Evolutionary conservation across 305 asterid genomes (phyloP), one percentile per base, ranked within the genome.

Genomic region (Ilex paraguariensis): DNA sequence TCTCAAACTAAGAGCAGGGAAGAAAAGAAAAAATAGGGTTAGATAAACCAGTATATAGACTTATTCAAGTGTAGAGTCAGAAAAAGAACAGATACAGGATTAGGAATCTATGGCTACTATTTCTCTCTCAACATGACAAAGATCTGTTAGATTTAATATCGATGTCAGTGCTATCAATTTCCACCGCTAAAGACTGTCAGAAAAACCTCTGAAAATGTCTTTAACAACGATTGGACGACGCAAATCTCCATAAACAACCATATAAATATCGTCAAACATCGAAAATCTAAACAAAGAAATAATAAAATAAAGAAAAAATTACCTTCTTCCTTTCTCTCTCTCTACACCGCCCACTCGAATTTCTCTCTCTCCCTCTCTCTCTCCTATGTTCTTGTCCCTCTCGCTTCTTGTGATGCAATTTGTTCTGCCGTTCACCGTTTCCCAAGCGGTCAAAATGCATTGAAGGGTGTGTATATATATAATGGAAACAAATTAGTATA

Each of bases 91-190:
- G 59, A 68, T 66, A 44, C 60, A 36, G 68, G 96, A 82, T 87
- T 76, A 77, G 80, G 48, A 79, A 75, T 79, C 85, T 79, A 79
- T 75, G 97, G 95, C 30, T 74, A 54, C 61, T 70, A 72, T 78
- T 72, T 57, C 54, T 60, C 67, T 13, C 75, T 17, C 54, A 13
- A 68, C 30, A 17, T 65, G 81, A 72, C 81, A 76, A 70, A 64
- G 61, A 66, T 65, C 59, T n/a, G 60, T 33, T 48, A 59, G 39
- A 44, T 59, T 61, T 62, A 49, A 46, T 54, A 68, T 57, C 67
- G 50, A 21, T 21, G 28, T 21, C 28, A 21, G 28, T 21, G 28
- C 1, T 21, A 21, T 21, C 28, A 21, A 21, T 21, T 21, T 21
- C 28, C 28, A 21, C 28, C 2, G 28, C 28, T 21, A 21, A 21